phyloP scores from a whole-genome alignment of 176 grass and related monocot species.

The Tillandsia leiboldiana region DNA sequence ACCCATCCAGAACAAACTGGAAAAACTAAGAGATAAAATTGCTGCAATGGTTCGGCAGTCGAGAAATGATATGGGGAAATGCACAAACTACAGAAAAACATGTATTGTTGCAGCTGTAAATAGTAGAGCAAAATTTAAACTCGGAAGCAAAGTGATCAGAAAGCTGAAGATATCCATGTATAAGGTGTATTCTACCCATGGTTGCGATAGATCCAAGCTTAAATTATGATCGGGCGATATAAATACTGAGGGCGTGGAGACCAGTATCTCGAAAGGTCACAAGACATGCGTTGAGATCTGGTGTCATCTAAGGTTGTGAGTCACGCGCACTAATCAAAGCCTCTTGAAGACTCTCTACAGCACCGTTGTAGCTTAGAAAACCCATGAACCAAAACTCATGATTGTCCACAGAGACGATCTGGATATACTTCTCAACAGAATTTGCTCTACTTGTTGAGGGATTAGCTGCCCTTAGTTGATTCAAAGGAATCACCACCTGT shows the following conservation, averaged over 20 bases:
- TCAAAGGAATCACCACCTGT: constrained; percentile 82
- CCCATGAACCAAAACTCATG: constrained; percentile 94
- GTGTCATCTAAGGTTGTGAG: constrained; percentile 42
- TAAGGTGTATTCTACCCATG: neutral
- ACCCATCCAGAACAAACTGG: too few species aligned
- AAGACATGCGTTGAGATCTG: neutral
- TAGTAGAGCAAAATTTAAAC: neutral
- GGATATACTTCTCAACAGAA: constrained; percentile 64
- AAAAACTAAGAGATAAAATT: too few species aligned
- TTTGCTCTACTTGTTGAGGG: constrained; percentile 77
- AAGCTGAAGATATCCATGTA: neutral
- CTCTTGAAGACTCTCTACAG: constrained; percentile 63
- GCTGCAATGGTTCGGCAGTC: too few species aligned
- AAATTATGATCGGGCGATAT: neutral
- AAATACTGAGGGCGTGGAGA: neutral
- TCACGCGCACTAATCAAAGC: constrained; percentile 43
- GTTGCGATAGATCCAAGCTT: neutral
- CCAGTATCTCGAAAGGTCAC: neutral
- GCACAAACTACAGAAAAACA: too few species aligned
- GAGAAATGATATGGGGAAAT: too few species aligned
- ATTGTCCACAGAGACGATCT: constrained; percentile 67
- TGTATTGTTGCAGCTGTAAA: too few species aligned
- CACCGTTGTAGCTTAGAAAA: constrained; percentile 67
- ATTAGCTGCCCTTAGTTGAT: constrained; percentile 69
- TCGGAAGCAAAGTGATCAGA: neutral